Percentiles rank a stretch among this genome's conserved stretches.
phyloP scores from a whole-genome alignment of 2,329 filamentous ascomycete genomes.

The Diplodia intermedia region DNA sequence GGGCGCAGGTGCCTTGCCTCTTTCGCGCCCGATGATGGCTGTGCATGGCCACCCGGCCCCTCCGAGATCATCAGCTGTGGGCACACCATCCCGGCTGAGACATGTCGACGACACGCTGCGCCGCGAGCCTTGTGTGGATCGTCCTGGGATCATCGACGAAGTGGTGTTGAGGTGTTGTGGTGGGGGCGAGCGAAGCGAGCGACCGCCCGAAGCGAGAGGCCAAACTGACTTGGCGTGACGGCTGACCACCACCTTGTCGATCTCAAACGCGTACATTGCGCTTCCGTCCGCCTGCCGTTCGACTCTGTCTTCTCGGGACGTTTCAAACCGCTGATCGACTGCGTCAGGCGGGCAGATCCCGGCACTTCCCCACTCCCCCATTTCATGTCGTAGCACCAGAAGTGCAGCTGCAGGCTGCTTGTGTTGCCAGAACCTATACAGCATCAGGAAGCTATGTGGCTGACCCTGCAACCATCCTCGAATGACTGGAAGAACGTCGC shows the following conservation, averaged over 20 bases:
- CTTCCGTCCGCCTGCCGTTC: background rate
- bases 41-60: conserved; percentile 24
- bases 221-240: too few relatives aligned
- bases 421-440: too few relatives aligned
- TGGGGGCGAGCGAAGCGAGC: background rate
- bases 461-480: background rate
- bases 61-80: conserved; percentile 22
- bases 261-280: conserved; percentile 4
- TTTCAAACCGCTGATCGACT: background rate
- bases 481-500: background rate
- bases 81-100: conserved; percentile 2
- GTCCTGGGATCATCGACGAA: background rate
- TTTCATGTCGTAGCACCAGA: too few relatives aligned
- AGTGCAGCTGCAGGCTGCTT: too few relatives aligned
- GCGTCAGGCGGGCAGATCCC: background rate
- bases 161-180: background rate
- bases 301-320: background rate
- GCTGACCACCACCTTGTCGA: conserved; percentile 6
- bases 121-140: background rate
- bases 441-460: too few relatives aligned
- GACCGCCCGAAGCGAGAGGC: background rate
- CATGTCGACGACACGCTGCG: conserved; percentile 14
- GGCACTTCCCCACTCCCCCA: background rate
- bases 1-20: conserved; percentile 18
- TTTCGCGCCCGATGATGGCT: conserved; percentile 18